Base-by-base conservation (phyloP, 176 grass and related monocot genomes). In the Raddia guianensis region DNA sequence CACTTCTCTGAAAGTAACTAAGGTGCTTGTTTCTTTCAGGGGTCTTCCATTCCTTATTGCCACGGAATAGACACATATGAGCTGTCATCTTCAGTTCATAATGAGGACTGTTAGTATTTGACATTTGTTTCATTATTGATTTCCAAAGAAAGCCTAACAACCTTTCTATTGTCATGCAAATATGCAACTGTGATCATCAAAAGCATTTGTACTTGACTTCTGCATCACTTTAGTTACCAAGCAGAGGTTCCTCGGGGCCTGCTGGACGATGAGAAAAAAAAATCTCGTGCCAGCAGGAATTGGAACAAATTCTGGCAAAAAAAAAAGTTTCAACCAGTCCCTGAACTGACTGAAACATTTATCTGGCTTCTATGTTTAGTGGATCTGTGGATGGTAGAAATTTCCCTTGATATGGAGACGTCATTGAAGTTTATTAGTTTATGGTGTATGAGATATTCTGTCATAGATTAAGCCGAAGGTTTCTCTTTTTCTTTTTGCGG, bases 41-140 rank as follows among this genome's bases (percentile, higher is more conserved):
- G 96, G 92, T 18, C 86, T 98, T 21, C 92, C 92, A n/a, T 84
- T 98, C 63, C 58, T 98, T 15, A 74, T 98, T 55, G 90, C 87
- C 12, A 88, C 90, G 7, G 96, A 95, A 72, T 98, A 98, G 68
- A 43, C 35, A 6, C 64, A 10, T 56, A 35, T 0, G 9, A 68
- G 20, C 54, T 56, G 3, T 66, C 77, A 51, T 72, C 64, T 7
- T 52, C 57, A 4, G 11, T 51, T 72, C 49, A 44, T 3, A 16
- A 62, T 9, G 43, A 16, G 33, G 6, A 8, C 7, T 49, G 19
- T 34, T 12, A 14, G 14, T 49, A 33, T 34, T 12, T 19, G 14
- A 43, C 50, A 47, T n/a, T 61, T 50, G 3, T 75, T 9, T 69
- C 53, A 5, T 16, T 66, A 9, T 20, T 60, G 68, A 48, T 74